Evolutionary conservation across 345 rosid species (phyloP).

Genomic region (Lenwebbia sp.): DNA sequence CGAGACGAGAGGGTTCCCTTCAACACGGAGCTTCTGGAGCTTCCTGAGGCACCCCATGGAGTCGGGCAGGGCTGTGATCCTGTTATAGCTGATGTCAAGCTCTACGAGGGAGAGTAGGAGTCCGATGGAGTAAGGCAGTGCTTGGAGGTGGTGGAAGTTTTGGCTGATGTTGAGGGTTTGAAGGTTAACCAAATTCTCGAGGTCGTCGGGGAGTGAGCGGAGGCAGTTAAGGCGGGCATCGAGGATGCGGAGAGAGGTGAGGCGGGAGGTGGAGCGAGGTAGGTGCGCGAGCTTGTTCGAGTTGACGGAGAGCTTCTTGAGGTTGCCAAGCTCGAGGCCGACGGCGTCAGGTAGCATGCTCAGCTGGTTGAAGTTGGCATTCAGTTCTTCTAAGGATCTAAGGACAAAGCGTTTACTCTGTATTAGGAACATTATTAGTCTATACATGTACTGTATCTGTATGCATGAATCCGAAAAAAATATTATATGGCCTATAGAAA

Average conservation of each 20-base stretch:
- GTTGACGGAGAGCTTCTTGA: constrained; percentile 62
- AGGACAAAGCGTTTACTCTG: constrained; percentile 34
- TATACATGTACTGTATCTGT: too few relatives aligned
- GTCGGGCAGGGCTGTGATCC: constrained; percentile 50
- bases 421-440: constrained; percentile 33
- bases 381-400: constrained; percentile 75
- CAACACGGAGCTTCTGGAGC: constrained; percentile 56
- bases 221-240: constrained; percentile 86
- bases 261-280: constrained; percentile 54
- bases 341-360: constrained; percentile 52
- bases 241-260: constrained; percentile 41
- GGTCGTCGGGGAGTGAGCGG: constrained; percentile 59
- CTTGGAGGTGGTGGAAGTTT: constrained; percentile 62
- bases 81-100: constrained; percentile 78
- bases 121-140: constrained; percentile 55
- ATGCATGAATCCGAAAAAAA: too few relatives aligned
- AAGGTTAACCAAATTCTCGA: constrained; percentile 66
- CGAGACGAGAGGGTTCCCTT: constrained; percentile 79
- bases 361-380: constrained; percentile 87
- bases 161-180: constrained; percentile 75
- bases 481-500: too few relatives aligned
- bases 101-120: constrained; percentile 66
- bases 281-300: constrained; percentile 64
- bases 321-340: constrained; percentile 53
- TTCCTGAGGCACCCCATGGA: constrained; percentile 73